A percentile compares a stretch with the other conserved stretches of the same genome.
phyloP scores from a whole-genome alignment of 2,329 filamentous ascomycete genomes.

The Thelonectria rubi region DNA sequence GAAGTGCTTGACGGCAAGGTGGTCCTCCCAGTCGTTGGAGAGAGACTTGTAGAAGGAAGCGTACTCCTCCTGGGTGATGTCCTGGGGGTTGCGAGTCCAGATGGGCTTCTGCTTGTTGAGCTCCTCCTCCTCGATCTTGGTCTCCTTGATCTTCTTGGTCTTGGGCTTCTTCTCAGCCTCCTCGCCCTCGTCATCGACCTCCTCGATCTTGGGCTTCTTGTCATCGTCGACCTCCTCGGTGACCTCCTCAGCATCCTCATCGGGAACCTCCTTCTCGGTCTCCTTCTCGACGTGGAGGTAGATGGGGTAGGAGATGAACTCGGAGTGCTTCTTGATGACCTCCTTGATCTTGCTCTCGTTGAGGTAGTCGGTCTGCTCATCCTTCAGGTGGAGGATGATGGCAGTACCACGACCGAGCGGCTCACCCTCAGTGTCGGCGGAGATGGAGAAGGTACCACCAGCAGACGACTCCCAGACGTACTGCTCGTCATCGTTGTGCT shows the following conservation, averaged over 20 bases:
- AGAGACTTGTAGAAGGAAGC: slow-evolving; percentile 99
- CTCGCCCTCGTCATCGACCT: slow-evolving; percentile 87
- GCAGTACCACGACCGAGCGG: slow-evolving; percentile 93
- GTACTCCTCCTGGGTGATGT: slow-evolving; percentile 97
- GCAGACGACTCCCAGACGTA: slow-evolving; percentile 99
- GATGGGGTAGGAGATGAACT: slow-evolving; percentile 99
- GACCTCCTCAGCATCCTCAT: slow-evolving; percentile 87
- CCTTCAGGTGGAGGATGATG: slow-evolving; percentile 99
- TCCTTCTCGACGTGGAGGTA: slow-evolving; percentile 99
- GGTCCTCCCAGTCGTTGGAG: slow-evolving; percentile 99
- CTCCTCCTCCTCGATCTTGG: slow-evolving; percentile 98
- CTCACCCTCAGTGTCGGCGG: slow-evolving; percentile 88
- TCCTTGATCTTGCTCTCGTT: slow-evolving; percentile 99
- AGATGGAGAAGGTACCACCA: slow-evolving; percentile 96
- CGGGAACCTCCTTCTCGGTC: slow-evolving; percentile 97
- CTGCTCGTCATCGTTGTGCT: slow-evolving; percentile 99
- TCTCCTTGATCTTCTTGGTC: slow-evolving; percentile 99
- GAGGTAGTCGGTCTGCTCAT: slow-evolving; percentile 97
- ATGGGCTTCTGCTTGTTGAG: slow-evolving; percentile 99
- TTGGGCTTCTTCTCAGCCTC: slow-evolving; percentile 91
- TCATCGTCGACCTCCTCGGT: slow-evolving; percentile 76
- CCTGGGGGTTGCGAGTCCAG: slow-evolving; percentile 97
- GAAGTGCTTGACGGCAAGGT: slow-evolving; percentile 99
- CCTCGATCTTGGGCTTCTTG: slow-evolving; percentile 96
- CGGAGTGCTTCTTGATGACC: slow-evolving; percentile 99